Base-by-base conservation (phyloP, 306 rosid genomes). In the Sechiopsis laciniata region DNA sequence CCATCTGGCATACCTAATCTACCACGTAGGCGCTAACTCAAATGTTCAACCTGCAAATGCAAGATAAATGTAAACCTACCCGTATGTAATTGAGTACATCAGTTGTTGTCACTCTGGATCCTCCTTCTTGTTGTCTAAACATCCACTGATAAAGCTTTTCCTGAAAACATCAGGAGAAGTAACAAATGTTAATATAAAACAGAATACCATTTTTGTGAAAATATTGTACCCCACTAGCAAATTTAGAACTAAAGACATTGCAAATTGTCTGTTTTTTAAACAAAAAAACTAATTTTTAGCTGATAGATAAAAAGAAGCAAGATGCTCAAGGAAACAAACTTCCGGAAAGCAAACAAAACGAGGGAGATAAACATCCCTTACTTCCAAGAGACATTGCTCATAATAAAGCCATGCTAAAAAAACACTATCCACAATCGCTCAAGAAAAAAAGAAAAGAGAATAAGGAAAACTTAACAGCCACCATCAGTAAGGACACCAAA, bases 111-210 rank as follows among this genome's bases (percentile, higher is more conserved):
- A 89, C 85, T 77, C 93, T 86, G 35, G 96, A 87, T 75, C 91
- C 97, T 65, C 80, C 89, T 63, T 91, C 96, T 80, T 91, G 91
- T 51, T 91, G 94, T 71, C 96, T 84, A 84, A 82, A 55, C 54
- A 91, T 86, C 96, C 97, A 91, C 72, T 89, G 96, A 82, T 83
- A 81, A 22, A 91, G 88, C 57, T 91, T 89, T 63, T 91, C 97
- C 97, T 91, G 85, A 80, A 68, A 83, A 73, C 22, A 50, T 51
- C 52, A 52, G 14, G 6, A 24, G 13, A 63, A 60, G 26, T 29
- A 46, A 22, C 13, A 62, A 13, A 61, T 74, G 59, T 29, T 46
- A 1, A n/a, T 57, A n/a, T 51, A 64, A 14, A 64, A 29, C 6
- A 45, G 10, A 65, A 57, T 62, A 17, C 40, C 14, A 10, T 56